A percentile compares a stretch with the other conserved stretches of the same genome.
These are phyloP conservation scores for Kwoniella heveanensis DNA, from an alignment of 768 basidiomycete species.

Conservation along the genomic window DNA sequence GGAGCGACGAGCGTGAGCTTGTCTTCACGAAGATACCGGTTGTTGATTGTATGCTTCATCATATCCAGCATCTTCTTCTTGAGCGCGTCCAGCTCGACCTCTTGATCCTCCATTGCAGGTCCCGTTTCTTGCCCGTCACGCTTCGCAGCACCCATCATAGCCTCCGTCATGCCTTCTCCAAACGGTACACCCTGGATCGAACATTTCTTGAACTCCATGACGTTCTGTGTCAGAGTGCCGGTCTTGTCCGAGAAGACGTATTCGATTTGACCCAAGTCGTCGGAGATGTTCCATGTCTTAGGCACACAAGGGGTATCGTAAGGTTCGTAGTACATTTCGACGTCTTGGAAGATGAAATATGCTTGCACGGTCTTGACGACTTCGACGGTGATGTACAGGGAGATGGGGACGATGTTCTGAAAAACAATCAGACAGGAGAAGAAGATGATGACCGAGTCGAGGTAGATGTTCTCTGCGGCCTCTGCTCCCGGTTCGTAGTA, in stretches of 20 bases:
- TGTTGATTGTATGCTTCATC: constrained; percentile 81
- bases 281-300: constrained; percentile 98
- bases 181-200: constrained; percentile 80
- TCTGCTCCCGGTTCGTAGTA: constrained; percentile 72
- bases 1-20: constrained; percentile 87
- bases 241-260: constrained; percentile 94
- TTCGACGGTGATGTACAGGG: constrained; percentile 95
- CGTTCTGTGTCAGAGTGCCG: constrained; percentile 93
- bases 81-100: constrained; percentile 64
- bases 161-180: constrained; percentile 94
- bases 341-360: constrained; percentile 91
- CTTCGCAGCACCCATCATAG: constrained; percentile 86
- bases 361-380: constrained; percentile 98
- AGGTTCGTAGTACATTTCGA: constrained; percentile 92
- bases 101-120: constrained; percentile 71
- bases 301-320: constrained; percentile 85
- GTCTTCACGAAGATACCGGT: constrained; percentile 77
- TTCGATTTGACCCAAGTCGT: constrained; percentile 98
- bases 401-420: constrained; percentile 95
- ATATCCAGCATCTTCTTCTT: constrained; percentile 75
- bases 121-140: constrained; percentile 68
- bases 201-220: constrained; percentile 98
- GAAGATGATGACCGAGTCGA: constrained; percentile 86
- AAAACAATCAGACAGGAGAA: constrained; percentile 90
- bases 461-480: constrained; percentile 63